These are phyloP conservation scores for Coelastrella sp. DNA, from an alignment of 139 green algal genomes.

Conservation along the genomic window DNA sequence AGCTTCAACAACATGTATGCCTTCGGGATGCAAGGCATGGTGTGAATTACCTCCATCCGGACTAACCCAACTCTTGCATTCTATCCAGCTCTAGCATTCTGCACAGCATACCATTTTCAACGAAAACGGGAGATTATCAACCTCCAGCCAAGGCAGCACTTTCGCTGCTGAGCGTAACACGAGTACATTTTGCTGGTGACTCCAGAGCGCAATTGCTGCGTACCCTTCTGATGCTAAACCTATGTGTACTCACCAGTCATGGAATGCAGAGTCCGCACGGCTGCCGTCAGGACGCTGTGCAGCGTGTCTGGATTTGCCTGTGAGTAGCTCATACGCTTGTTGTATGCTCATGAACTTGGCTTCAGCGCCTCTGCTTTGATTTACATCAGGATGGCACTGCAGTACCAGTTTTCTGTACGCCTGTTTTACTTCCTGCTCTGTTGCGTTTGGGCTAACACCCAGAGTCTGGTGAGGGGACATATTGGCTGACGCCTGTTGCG, in stretches of 20 bases:
- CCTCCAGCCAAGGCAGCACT: no score
- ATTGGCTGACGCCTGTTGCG: constrained; percentile 34
- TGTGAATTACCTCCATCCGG: no score
- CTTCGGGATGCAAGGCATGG: no score
- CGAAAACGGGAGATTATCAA: no score
- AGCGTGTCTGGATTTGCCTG: constrained; percentile 13
- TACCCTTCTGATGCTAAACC: neutral
- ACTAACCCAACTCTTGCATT: no score
- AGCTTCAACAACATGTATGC: no score
- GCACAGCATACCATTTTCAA: neutral
- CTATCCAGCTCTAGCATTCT: neutral
- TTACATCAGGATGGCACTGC: constrained; percentile 59
- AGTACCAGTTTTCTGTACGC: constrained; percentile 58
- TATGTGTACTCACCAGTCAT: constrained; percentile 55
- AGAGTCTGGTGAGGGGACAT: constrained; percentile 51
- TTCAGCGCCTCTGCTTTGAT: constrained; percentile 29
- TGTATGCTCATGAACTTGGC: constrained; percentile 56
- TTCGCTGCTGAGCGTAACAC: no score
- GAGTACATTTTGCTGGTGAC: no score
- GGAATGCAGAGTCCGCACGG: constrained; percentile 52
- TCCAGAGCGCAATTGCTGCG: neutral
- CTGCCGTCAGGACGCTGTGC: constrained; percentile 16
- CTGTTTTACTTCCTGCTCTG: constrained; percentile 59
- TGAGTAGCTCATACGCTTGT: constrained; percentile 61
- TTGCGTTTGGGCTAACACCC: constrained; percentile 41